Evolutionary conservation across 257 asterid species (phyloP), one percentile per base, ranked within the genome.

Genomic region (Perilla frutescens): DNA sequence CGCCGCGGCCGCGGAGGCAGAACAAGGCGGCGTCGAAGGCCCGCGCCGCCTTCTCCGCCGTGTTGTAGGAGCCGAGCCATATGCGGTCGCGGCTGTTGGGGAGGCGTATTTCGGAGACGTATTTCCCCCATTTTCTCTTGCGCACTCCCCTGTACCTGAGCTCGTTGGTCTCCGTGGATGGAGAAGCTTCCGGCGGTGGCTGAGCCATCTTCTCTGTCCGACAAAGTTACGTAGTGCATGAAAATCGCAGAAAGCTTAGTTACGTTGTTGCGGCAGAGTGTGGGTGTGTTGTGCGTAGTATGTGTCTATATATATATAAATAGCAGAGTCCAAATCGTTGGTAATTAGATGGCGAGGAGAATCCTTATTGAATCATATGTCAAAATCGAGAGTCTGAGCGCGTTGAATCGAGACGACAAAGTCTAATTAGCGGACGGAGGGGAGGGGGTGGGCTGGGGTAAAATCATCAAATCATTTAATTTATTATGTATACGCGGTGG

Each of bases 1-100:
- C 96, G 13, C 62, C 14, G 68, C 15, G 60, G 64, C 96, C 97
- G 11, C 97, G 91, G 36, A 90, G 83, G 77, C 97, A 90, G 76
- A 84, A 84, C 2, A 79, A 82, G 0, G 96, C 97, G 5, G 89
- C 96, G 72, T 90, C 97, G 62, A 88, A 90, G 0, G 97, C 97
- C 1, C 85, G 77, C 8, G 97, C 96, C 13, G 97, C 97, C 74
- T 90, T 87, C 62, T 84, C 89, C 0, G 90, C 82, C 2, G 97
- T 80, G 65, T 79, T 86, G 54, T 79, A 87, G 0, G 97, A 88
- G 5, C 96, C 97, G 37, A 90, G 72, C 97, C 97, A 88, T n/a
- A 87, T 87, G 5, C 96, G 82, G 4, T 88, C 91, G 20, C 96
- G 76, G 78, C 96, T 88, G 49, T 90, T 88, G 3, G 96, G 96